Base-by-base conservation (phyloP, 345 rosid genomes). In the Turritis glabra region DNA sequence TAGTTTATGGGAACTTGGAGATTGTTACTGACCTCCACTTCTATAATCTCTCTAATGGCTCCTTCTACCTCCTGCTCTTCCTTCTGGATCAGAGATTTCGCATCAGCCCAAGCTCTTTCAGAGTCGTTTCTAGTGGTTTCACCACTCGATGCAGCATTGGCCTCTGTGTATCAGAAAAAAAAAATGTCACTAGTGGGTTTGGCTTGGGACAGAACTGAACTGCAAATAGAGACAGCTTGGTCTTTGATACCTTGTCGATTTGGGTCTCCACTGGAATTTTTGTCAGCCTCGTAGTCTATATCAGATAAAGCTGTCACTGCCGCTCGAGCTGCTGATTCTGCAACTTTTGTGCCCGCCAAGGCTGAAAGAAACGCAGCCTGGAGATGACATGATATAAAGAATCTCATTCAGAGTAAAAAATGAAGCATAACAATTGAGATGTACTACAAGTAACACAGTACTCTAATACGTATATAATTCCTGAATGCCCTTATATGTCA, bases 341-440 rank as follows among this genome's bases (percentile, higher is more conserved):
- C 90, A 79, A 85, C 84, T 58, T 86, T 86, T n/a, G 77, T 66
- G 26, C 97, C 99, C 19, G 93, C 89, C 86, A 95, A 80, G 63
- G 97, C 93, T 22, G 97, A 92, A 52, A 92, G 84, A 78, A 95
- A 95, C 38, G 96, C 92, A 80, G 86, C 97, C 99, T 95, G 84
- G 51, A 59, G 80, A 63, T 0, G 41, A 60, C 50, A 75, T 46
- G n/a, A 29, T 17, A 72, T 12, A 51, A 43, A 23, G 8, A 35
- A 63, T 21, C 33, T 18, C 51, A 59, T 33, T 69, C 12, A 75
- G 55, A 21, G 63, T 22, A 5, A 40, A 14, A 37, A 41, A 35
- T 63, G 43, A 35, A 55, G 33, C 19, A 69, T 53, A 54, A 30
- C 54, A 38, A 52, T 9, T 17, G 15, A 60, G n/a, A 43, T 21